These are phyloP conservation scores for Alternaria brassicae DNA, from an alignment of 2,329 filamentous ascomycete species.

Conservation along the genomic window DNA sequence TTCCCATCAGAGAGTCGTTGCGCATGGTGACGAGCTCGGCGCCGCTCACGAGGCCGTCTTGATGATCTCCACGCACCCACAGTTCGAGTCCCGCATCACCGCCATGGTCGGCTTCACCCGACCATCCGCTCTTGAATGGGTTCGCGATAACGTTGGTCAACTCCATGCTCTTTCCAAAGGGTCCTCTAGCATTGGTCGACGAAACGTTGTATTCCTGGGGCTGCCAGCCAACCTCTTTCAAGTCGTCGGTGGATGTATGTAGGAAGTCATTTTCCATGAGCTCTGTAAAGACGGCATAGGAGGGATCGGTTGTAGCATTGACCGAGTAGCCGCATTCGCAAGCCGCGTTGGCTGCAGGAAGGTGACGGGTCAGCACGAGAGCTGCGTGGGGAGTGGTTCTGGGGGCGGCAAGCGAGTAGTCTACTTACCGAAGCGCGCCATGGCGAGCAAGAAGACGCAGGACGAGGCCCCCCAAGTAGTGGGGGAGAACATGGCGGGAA, in stretches of 20 bases:
- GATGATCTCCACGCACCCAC: conserved; percentile 47
- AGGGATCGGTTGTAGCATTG: conserved; percentile 52
- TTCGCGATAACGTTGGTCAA: conserved; percentile 65
- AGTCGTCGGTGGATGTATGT: conserved; percentile 60
- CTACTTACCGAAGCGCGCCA: conserved; percentile 43
- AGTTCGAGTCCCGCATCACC: conserved; percentile 50
- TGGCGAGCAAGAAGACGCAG: conserved; percentile 39
- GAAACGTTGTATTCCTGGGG: conserved; percentile 72
- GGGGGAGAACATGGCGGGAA: conserved; percentile 26
- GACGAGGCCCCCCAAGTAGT: conserved; percentile 34
- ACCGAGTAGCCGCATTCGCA: conserved; percentile 78
- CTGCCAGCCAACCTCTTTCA: conserved; percentile 63
- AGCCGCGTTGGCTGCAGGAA: conserved; percentile 51
- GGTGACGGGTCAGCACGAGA: conserved; percentile 17
- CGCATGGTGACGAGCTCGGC: conserved; percentile 70
- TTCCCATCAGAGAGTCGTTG: conserved; percentile 72
- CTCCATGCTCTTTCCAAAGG: conserved; percentile 70
- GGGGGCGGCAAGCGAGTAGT: background rate
- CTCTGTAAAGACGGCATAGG: conserved; percentile 68
- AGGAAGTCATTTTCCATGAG: conserved; percentile 76
- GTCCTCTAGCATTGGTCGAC: conserved; percentile 64
- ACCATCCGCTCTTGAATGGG: conserved; percentile 55
- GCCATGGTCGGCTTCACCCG: conserved; percentile 55
- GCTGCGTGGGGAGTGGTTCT: background rate
- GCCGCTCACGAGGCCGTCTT: conserved; percentile 62